A percentile compares a stretch with the other conserved stretches of the same genome.
Evolutionary conservation across 495 filamentous ascomycete species (phyloP).

Genomic region (Annulohypoxylon maeteangense): DNA sequence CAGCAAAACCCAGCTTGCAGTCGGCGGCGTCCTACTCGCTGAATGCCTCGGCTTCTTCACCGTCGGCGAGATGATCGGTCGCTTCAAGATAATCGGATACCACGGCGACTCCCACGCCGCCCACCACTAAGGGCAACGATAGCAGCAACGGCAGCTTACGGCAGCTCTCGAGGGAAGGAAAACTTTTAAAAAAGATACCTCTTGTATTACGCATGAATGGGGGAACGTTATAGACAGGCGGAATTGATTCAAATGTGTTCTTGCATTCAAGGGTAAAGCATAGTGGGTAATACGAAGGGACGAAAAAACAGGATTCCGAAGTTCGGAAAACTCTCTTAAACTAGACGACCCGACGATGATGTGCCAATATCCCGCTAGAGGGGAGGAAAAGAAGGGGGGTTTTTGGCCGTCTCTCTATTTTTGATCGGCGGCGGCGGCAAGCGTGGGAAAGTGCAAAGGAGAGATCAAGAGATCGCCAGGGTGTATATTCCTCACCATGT

Average conservation of each 20-base stretch:
- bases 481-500: no score
- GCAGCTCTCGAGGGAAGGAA: constrained; percentile 11
- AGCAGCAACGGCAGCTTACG: neutral
- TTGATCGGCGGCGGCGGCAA: constrained; percentile 18
- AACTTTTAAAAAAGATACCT: constrained; percentile 30
- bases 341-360: constrained; percentile 12
- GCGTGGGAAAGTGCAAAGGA: constrained; percentile 27
- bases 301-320: constrained; percentile 18
- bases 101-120: constrained; percentile 71
- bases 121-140: constrained; percentile 63
- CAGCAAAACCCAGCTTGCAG: constrained; percentile 71
- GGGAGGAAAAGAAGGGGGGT: neutral
- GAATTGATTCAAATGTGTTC: constrained; percentile 28
- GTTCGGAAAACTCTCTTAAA: constrained; percentile 28
- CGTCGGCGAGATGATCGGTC: constrained; percentile 94
- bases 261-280: constrained; percentile 38
- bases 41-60: constrained; percentile 98
- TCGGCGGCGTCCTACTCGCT: constrained; percentile 79
- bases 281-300: constrained; percentile 44
- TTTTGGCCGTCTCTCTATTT: constrained; percentile 5
- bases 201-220: constrained; percentile 45
- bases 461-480: no score
- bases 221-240: constrained; percentile 43
- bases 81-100: constrained; percentile 94
- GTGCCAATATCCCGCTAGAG: constrained; percentile 18